Evolutionary conservation across 2,329 filamentous ascomycete genomes (phyloP).

Genomic region (Clonostachys rosea): DNA sequence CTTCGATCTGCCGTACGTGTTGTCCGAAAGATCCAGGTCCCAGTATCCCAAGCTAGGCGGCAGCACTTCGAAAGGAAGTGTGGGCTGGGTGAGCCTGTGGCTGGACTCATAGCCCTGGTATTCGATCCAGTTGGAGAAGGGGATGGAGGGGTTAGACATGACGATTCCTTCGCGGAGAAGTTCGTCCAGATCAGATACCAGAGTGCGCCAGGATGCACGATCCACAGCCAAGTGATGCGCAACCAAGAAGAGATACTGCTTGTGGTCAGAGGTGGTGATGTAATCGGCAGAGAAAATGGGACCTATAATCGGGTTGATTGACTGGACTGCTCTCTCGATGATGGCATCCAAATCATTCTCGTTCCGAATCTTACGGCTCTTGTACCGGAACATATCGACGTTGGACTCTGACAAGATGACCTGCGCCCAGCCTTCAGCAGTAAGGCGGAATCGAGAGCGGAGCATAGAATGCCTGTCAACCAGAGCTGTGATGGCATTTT

Average conservation of each 20-base stretch:
- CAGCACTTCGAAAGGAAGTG: constrained; percentile 31
- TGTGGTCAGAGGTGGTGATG: constrained; percentile 36
- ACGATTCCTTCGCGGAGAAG: constrained; percentile 38
- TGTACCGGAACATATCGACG: constrained; percentile 35
- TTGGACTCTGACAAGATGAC: constrained; percentile 28
- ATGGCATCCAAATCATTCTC: constrained; percentile 33
- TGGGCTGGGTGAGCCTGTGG: constrained; percentile 16
- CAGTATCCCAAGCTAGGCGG: constrained; percentile 40
- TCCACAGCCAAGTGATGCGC: constrained; percentile 50
- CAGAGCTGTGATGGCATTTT: constrained; percentile 41
- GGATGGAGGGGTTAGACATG: constrained; percentile 34
- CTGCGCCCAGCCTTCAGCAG: constrained; percentile 38
- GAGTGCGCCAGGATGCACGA: constrained; percentile 42
- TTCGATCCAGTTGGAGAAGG: constrained; percentile 45
- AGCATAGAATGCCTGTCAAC: constrained; percentile 48
- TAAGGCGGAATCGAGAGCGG: constrained; percentile 35
- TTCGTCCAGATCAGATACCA: constrained; percentile 44
- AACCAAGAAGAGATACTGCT: constrained; percentile 41
- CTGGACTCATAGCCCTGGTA: constrained; percentile 32
- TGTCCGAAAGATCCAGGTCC: constrained; percentile 33
- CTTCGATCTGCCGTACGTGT: constrained; percentile 38
- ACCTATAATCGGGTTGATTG: constrained; percentile 42
- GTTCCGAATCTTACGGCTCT: constrained; percentile 30
- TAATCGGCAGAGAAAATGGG: constrained; percentile 46
- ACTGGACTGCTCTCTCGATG: constrained; percentile 32